phyloP scores from a whole-genome alignment of 495 filamentous ascomycete genomes.

The Clohesyomyces aquaticus region DNA sequence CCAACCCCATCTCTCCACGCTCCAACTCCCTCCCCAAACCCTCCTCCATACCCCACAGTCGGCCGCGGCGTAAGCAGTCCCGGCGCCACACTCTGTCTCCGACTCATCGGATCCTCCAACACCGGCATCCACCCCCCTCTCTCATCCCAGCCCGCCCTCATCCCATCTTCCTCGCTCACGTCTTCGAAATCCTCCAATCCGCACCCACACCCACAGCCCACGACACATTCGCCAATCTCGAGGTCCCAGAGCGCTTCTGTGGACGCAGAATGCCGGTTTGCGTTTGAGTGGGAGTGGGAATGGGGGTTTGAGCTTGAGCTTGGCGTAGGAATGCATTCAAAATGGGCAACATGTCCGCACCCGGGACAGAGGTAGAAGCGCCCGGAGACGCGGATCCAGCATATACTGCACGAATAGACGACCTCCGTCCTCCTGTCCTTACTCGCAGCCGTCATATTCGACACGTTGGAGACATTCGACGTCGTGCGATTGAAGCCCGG shows the following conservation, averaged over 20 bases:
- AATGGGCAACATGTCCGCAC: constrained; percentile 34
- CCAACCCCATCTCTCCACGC: background rate
- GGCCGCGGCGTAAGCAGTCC: background rate
- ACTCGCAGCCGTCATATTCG: background rate
- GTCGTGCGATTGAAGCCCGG: constrained; percentile 7
- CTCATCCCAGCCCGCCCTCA: background rate
- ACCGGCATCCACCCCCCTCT: background rate
- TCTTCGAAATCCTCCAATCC: constrained; percentile 6
- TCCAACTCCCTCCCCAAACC: background rate
- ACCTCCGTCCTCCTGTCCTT: constrained; percentile 7
- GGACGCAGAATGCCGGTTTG: too few relatives aligned
- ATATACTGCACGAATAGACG: constrained; percentile 34
- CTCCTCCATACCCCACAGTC: background rate
- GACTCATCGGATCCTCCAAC: background rate
- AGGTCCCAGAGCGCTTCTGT: background rate
- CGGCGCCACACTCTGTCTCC: background rate
- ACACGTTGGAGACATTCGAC: constrained; percentile 1
- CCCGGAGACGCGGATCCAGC: constrained; percentile 32
- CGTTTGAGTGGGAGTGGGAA: background rate
- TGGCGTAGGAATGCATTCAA: constrained; percentile 21
- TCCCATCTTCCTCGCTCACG: constrained; percentile 2
- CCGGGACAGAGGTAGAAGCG: constrained; percentile 28
- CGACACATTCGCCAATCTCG: constrained; percentile 19
- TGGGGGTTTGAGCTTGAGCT: background rate
- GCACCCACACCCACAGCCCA: constrained; percentile 22